These are phyloP conservation scores for Plasmodium gonderi DNA, from an alignment of 169 alveolate species.

Conservation along the genomic window DNA sequence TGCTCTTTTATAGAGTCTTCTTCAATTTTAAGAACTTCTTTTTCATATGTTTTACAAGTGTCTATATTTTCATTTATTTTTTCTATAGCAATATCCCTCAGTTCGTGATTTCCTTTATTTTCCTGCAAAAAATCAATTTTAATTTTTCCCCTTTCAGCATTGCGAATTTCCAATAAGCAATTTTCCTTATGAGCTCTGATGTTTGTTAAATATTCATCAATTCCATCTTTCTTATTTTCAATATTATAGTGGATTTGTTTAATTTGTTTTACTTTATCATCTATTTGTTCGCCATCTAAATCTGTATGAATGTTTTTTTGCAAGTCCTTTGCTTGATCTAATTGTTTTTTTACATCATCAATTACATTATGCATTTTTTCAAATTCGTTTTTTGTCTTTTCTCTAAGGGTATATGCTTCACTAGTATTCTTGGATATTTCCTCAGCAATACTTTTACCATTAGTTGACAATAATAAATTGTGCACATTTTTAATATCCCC, in stretches of 20 bases:
- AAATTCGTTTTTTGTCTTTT: not conserved
- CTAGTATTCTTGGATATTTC: not conserved
- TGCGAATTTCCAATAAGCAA: not conserved
- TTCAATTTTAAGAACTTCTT: not conserved
- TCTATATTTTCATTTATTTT: not conserved
- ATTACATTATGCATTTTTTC: not conserved
- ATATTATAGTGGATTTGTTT: not conserved
- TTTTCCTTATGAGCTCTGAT: not conserved
- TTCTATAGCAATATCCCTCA: not conserved
- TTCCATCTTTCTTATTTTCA: not conserved
- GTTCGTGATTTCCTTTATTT: not conserved
- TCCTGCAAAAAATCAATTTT: not conserved
- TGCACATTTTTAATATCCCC: not conserved
- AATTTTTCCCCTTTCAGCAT: not conserved
- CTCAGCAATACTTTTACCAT: not conserved
- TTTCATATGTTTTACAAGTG: not conserved
- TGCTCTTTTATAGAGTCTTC: not conserved
- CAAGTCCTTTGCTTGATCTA: not conserved
- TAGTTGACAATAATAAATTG: not conserved
- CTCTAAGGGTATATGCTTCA: not conserved
- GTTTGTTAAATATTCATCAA: not conserved
- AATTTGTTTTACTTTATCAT: not conserved
- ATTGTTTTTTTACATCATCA: not conserved
- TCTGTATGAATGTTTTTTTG: not conserved
- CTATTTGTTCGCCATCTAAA: conserved; percentile 4